A percentile compares a stretch with the other conserved stretches of the same genome.
These are phyloP conservation scores for Bonia amplexicaulis DNA, from an alignment of 176 grass and related monocot species.

Conservation along the genomic window DNA sequence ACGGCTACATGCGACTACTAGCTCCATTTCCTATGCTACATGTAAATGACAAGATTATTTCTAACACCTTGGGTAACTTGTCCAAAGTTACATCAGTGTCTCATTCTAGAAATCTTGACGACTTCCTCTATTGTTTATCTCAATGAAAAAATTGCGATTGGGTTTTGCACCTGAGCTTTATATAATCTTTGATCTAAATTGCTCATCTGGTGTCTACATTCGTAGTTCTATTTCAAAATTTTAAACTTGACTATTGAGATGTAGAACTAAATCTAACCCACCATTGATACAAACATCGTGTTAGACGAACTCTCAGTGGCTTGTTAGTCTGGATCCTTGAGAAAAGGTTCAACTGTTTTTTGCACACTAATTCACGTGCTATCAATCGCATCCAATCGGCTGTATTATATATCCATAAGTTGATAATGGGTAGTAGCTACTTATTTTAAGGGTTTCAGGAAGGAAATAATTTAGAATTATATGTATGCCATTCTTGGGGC, in stretches of 20 bases:
- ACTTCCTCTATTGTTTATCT: conserved; percentile 2
- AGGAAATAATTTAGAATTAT: conserved; percentile 7
- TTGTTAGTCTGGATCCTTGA: background rate
- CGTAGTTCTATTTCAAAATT: background rate
- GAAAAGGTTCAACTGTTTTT: background rate
- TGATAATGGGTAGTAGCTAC: background rate
- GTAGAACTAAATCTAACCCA: background rate
- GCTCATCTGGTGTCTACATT: background rate
- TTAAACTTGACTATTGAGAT: background rate
- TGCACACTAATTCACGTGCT: background rate
- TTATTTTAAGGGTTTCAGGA: background rate
- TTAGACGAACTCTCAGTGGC: background rate
- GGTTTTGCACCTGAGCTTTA: background rate
- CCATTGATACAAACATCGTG: background rate
- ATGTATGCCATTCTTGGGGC: conserved; percentile 9
- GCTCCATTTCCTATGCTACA: no score
- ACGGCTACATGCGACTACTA: no score
- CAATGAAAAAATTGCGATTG: conserved; percentile 12
- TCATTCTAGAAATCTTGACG: conserved; percentile 29
- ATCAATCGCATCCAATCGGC: background rate
- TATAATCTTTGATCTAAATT: background rate
- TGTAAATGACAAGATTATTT: no score
- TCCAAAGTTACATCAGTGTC: conserved; percentile 31
- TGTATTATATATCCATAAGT: background rate
- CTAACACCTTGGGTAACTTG: conserved; percentile 49